A percentile compares a stretch with the other conserved stretches of the same genome.
These are phyloP conservation scores for Yamadazyma conglobata DNA, from an alignment of 1,139 yeast genomes.

Conservation along the genomic window DNA sequence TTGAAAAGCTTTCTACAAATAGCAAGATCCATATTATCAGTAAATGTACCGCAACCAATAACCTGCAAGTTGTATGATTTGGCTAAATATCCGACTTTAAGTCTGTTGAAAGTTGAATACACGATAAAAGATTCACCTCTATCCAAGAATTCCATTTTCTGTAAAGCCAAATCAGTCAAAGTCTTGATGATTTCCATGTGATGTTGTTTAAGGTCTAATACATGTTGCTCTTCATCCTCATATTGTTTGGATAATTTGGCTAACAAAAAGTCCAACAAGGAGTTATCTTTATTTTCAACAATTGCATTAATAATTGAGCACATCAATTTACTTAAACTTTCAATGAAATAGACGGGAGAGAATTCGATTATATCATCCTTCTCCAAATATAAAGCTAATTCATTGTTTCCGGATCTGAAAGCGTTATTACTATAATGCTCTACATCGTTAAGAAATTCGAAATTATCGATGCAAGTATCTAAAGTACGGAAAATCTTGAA, in stretches of 20 bases:
- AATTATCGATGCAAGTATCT: constrained; percentile 39
- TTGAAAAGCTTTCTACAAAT: constrained; percentile 34
- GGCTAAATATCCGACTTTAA: constrained; percentile 40
- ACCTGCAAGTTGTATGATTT: constrained; percentile 39
- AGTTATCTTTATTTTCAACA: constrained; percentile 20
- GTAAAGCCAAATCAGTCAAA: constrained; percentile 34
- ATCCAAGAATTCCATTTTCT: constrained; percentile 42
- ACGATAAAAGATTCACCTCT: constrained; percentile 45
- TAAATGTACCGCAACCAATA: constrained; percentile 41
- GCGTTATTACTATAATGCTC: constrained; percentile 32
- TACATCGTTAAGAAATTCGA: constrained; percentile 37
- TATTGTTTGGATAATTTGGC: constrained; percentile 22
- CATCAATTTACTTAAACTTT: constrained; percentile 42
- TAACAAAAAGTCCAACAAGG: constrained; percentile 32
- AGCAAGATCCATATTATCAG: constrained; percentile 35
- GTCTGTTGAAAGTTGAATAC: constrained; percentile 37
- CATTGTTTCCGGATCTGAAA: constrained; percentile 18
- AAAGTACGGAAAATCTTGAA: constrained; percentile 33
- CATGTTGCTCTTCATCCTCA: constrained; percentile 14
- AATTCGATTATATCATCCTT: constrained; percentile 30
- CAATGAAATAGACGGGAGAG: constrained; percentile 44
- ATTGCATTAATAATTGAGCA: constrained; percentile 29
- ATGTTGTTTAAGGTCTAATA: constrained; percentile 22
- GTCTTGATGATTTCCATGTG: constrained; percentile 28
- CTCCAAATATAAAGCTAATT: constrained; percentile 25